phyloP scores from a whole-genome alignment of 352 stramenopile species.

The Halophytophthora batemanensis region DNA sequence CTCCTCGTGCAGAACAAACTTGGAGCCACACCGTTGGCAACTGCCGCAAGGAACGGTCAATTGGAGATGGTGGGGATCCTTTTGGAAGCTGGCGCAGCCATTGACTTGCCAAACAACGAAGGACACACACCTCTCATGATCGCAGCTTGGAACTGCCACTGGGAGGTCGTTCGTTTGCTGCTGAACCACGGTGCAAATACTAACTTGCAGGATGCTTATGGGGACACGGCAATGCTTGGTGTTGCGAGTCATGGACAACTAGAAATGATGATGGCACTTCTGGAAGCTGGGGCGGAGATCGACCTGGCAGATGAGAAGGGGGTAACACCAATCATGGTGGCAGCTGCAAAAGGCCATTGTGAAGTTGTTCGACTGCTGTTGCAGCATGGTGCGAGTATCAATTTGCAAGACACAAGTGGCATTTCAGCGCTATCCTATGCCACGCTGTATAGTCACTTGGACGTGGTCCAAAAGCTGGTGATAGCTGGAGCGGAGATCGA shows the following conservation, averaged over 20 bases:
- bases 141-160: constrained; percentile 10
- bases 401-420: too few relatives aligned
- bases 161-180: constrained; percentile 6
- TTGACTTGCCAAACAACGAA: constrained; percentile 4
- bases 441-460: too few relatives aligned
- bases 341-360: not conserved
- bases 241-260: not conserved
- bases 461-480: too few relatives aligned
- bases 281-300: constrained; percentile 3
- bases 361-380: not conserved
- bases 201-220: not conserved
- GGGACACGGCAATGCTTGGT: constrained; percentile 1
- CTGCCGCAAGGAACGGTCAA: too few relatives aligned
- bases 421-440: too few relatives aligned
- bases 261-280: not conserved
- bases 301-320: constrained; percentile 6
- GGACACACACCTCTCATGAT: constrained; percentile 15
- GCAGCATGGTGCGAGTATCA: too few relatives aligned
- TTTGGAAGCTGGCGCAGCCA: constrained; percentile 3
- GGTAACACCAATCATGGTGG: constrained; percentile 1
- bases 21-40: too few relatives aligned
- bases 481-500: too few relatives aligned
- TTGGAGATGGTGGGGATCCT: too few relatives aligned
- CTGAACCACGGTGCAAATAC: constrained; percentile 4
- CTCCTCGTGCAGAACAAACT: too few relatives aligned